Base-by-base conservation (phyloP, 495 filamentous ascomycete species). In the Recurvomyces mirabilis region DNA sequence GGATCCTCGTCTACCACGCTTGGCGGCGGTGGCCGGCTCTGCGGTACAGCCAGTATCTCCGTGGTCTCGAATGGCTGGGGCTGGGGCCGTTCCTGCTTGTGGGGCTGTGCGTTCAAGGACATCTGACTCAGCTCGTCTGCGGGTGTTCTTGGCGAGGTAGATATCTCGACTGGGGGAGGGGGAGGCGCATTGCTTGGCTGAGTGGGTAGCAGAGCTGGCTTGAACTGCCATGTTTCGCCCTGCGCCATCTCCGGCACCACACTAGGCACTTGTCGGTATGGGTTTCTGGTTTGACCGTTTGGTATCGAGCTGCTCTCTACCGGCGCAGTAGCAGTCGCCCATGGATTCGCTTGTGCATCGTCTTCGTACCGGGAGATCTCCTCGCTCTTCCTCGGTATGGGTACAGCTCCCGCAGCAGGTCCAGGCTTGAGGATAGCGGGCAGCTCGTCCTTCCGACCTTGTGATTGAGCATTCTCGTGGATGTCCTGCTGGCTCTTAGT, bases 261-360 rank as follows among this genome's bases (percentile, higher is more conserved):
- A 9, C 49, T 32, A 42, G 38, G 40, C 30, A 38, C 46, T 25
- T 43, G 36, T 29, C 35, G 5, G 30, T 55, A 55, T 12, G 48
- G 52, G 19, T 55, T 55, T 38, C 43, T 48, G 12, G 14, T 34
- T 11, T 41, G 35, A n/a, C 35, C 44, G 26, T 15, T 22, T 3
- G 30, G 3, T 32, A 13, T 15, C 34, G 34, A 9, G 13, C 21
- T 12, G 30, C 38, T 38, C 12, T 17, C 26, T 12, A n/a, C 20
- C 35, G 23, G 9, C 19, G 23, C 12, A 21, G 19, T 29, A n/a
- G n/a, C n/a, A n/a, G n/a, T n/a, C 12, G 41, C 51, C 51, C 51
- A 54, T 13, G 51, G 51, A 38, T 54, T 54, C 19, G 33, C 41
- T 15, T 49, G 31, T 10, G 46, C 38, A 20, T 54, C 46, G 1